These are phyloP conservation scores for Lolium perenne DNA, from an alignment of 176 grass and related monocot species.

Conservation along the genomic window DNA sequence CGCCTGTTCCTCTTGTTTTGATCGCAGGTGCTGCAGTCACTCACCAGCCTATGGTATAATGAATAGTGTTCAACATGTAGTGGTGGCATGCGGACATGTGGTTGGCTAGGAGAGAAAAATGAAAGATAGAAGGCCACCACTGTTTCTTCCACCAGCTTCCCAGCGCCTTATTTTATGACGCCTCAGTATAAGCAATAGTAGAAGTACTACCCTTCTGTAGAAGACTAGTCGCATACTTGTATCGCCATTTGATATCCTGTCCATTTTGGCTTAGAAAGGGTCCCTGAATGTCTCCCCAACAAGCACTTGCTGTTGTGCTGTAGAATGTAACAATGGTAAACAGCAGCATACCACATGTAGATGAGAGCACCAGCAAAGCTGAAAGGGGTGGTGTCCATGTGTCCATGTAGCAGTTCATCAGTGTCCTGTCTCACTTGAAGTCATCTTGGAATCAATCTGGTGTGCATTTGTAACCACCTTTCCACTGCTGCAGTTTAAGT, in stretches of 20 bases:
- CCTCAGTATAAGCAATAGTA: constrained; percentile 30
- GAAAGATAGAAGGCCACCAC: constrained; percentile 38
- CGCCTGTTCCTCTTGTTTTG: neutral
- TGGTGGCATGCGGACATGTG: constrained; percentile 43
- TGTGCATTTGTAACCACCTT: constrained; percentile 21
- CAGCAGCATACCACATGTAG: constrained; percentile 9
- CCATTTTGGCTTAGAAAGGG: constrained; percentile 10
- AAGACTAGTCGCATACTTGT: neutral
- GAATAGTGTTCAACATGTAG: constrained; percentile 48
- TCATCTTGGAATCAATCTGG: constrained; percentile 40
- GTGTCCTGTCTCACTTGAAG: constrained; percentile 38
- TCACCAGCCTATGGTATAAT: constrained; percentile 37
- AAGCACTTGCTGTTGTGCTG: constrained; percentile 17
- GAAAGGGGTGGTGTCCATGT: constrained; percentile 21
- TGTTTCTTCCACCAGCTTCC: constrained; percentile 29
- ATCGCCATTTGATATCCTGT: constrained; percentile 7
- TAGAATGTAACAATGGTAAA: constrained; percentile 23
- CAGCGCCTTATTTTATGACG: constrained; percentile 3
- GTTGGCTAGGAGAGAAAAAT: constrained; percentile 40
- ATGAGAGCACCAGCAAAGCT: constrained; percentile 34
- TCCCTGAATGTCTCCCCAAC: neutral
- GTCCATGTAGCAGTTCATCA: constrained; percentile 9
- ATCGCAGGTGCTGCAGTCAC: constrained; percentile 20
- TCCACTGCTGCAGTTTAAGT: constrained; percentile 28
- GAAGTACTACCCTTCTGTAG: constrained; percentile 4